phyloP scores from a whole-genome alignment of 306 rosid genomes.

The Cyamopsis tetragonoloba region DNA sequence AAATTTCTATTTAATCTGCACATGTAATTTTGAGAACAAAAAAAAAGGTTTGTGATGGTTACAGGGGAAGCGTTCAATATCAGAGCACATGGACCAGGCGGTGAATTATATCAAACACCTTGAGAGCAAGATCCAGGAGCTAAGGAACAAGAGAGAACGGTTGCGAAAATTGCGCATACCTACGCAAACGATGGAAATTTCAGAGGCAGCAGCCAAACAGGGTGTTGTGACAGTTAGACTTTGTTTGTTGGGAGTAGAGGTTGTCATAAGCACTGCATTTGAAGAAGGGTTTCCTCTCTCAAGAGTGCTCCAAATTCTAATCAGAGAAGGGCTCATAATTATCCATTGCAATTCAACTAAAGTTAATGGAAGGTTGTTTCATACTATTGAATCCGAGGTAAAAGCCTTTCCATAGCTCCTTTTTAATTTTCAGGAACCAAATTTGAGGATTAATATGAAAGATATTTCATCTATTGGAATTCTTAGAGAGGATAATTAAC shows the following conservation, averaged over 20 bases:
- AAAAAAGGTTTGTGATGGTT: background rate
- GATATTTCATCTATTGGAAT: no score
- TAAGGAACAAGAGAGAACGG: constrained; percentile 31
- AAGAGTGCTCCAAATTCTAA: constrained; percentile 27
- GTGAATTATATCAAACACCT: constrained; percentile 36
- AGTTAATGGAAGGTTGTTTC: constrained; percentile 28
- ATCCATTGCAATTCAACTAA: constrained; percentile 32
- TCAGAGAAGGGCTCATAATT: constrained; percentile 31
- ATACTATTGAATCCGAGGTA: constrained; percentile 40
- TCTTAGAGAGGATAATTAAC: no score
- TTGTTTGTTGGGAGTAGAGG: constrained; percentile 30
- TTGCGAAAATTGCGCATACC: background rate
- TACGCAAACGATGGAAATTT: background rate
- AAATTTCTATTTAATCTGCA: background rate
- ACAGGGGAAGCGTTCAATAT: constrained; percentile 48
- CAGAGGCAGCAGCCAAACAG: no score
- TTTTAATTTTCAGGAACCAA: background rate
- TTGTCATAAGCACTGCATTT: constrained; percentile 27
- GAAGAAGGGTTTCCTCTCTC: constrained; percentile 35
- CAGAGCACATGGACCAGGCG: constrained; percentile 46
- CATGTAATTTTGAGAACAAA: no score
- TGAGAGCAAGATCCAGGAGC: constrained; percentile 24
- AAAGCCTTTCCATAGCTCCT: background rate
- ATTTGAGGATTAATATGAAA: background rate
- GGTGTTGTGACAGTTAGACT: constrained; percentile 15